These are phyloP conservation scores for Mortierella claussenii DNA, from an alignment of 192 early-diverging fungal species.

Conservation along the genomic window DNA sequence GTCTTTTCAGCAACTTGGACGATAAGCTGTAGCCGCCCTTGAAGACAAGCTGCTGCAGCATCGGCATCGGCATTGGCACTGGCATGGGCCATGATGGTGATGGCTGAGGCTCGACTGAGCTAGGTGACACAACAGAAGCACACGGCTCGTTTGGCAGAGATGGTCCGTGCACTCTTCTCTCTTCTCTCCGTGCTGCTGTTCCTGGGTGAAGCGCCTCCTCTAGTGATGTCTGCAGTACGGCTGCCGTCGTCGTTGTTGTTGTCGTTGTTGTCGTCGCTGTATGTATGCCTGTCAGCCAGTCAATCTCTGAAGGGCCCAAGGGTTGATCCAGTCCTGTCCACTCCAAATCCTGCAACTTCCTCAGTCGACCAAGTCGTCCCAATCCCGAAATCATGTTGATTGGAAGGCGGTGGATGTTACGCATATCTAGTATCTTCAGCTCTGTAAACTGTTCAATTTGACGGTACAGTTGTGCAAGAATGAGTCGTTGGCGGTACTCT, in stretches of 20 bases:
- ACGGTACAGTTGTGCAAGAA: slow-evolving; percentile 15
- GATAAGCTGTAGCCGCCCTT: slow-evolving; percentile 20
- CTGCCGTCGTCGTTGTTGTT: background rate
- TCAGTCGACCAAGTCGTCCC: slow-evolving; percentile 14
- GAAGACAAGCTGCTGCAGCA: slow-evolving; percentile 11
- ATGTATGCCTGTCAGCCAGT: slow-evolving; percentile 9
- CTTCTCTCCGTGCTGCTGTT: background rate
- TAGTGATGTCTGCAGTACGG: background rate
- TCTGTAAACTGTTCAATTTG: slow-evolving; percentile 19
- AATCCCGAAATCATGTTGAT: slow-evolving; percentile 12
- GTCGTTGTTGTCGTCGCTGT: background rate
- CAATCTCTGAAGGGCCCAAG: slow-evolving; percentile 11
- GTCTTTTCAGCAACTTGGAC: background rate
- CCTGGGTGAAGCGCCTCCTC: background rate
- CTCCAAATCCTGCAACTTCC: slow-evolving; percentile 7
- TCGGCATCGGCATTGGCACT: background rate
- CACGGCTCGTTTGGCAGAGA: too few species aligned
- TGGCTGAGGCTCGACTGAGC: background rate
- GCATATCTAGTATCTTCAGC: slow-evolving; percentile 16
- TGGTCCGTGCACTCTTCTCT: too few species aligned
- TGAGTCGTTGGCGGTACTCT: slow-evolving; percentile 26
- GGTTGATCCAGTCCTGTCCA: slow-evolving; percentile 14
- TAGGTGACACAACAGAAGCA: background rate
- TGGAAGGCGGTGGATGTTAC: slow-evolving; percentile 20
- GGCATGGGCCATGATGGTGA: background rate